Evolutionary conservation across 306 rosid genomes (phyloP), one percentile per base, ranked within the genome.

Genomic region (Inga oerstediana): DNA sequence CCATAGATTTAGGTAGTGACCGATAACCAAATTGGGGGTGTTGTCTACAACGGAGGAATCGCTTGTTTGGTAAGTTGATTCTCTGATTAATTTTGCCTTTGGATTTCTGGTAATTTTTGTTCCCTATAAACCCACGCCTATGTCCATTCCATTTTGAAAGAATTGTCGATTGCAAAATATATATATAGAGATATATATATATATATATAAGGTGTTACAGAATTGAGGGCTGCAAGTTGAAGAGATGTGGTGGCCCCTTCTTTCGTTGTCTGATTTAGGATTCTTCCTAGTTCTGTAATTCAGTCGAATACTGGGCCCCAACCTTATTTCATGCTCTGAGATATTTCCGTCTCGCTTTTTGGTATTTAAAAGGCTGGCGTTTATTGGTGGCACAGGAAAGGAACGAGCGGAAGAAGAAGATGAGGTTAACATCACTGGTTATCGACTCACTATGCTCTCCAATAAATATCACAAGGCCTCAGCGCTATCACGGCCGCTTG

Each of bases 361-460:
- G 6, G 7, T 4, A 62, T 62, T 62, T 61, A 22, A 22, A 61
- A n/a, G 67, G 35, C 67, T 24, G 35, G 34, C 35, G 8, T 61
- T 62, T 64, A 64, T 5, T 11, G 3, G 3, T 13, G 20, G 8
- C 41, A 64, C 70, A 27, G 17, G 41, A 30, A 13, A 67, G 46
- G 24, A 35, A 67, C 19, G 15, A 24, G 61, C 65, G 11, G 15
- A 66, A 66, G 44, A 59, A 14, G 61, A 77, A 51, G 75, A 86
- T 86, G 88, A 72, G 58, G 76, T 37, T 70, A 59, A 74, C 84
- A 39, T 68, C 84, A 34, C 59, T 75, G 24, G 58, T 64, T 72
- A 19, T 84, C n/a, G 52, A 66, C 52, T 77, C 81, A 49, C 32
- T 62, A 49, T 75, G 79, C 37, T 62, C 56, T 13, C 64, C 83